Base-by-base conservation (phyloP, 768 basidiomycete species). In the Podaxis sp. region DNA sequence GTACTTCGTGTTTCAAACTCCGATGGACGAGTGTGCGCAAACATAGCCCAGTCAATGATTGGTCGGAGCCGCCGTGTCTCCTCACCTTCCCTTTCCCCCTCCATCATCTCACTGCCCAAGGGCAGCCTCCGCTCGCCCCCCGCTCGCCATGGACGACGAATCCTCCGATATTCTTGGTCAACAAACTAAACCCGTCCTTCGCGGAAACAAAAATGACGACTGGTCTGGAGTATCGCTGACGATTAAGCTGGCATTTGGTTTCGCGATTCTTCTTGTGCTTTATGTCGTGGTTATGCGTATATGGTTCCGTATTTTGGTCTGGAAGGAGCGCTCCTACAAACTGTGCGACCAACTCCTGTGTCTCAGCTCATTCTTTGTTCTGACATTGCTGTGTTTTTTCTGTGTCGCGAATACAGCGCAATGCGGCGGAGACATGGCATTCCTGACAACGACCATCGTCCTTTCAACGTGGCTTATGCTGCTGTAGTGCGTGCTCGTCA, bases 391-490 rank as follows among this genome's bases (percentile, higher is more conserved):
- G 24, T 59, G 20, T 24, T 30, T 38, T 38, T 53, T 58, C 10
- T 66, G 62, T 66, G 7, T 33, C 30, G 30, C 30, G 30, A 33
- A 33, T 33, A 33, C 30, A 92, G 90, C 68, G 80, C 86, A 65
- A 86, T 87, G 80, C 85, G 92, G 64, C 79, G 92, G 66, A 80
- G 84, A 75, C 85, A 92, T 70, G 93, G 92, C 51, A 94, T 94
- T 64, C 93, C 92, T 17, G 92, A 94, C 78, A 81, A 80, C 62
- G 92, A 94, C 78, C 81, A 86, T 66, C 82, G 92, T 36, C 90
- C 92, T 12, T 94, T 94, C 80, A 90, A 89, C 72, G 89, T 93
- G 66, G 93, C 92, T n/a, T 91, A 90, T 74, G 84, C 90, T 66
- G 90, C 89, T 62, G 88, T 86, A 41, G 75, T 81, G 64, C 80